phyloP scores from a whole-genome alignment of 176 grass and related monocot genomes.

The Elaeis guineensis region DNA sequence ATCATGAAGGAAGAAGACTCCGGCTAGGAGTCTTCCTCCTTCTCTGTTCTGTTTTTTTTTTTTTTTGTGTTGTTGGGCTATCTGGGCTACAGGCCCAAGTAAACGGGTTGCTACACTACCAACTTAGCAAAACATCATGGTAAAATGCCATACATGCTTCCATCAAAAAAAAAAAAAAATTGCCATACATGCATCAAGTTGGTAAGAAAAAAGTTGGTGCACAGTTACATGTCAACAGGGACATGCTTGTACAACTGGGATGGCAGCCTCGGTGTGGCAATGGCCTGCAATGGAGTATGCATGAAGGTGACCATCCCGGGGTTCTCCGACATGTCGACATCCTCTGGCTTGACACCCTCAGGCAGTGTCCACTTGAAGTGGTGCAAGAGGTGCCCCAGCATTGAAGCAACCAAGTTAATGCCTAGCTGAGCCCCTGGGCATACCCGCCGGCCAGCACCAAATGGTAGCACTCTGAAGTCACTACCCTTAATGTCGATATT shows the following conservation, averaged over 20 bases:
- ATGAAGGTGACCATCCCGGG: conserved; percentile 58
- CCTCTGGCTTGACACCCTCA: conserved; percentile 20
- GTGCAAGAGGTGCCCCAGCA: conserved; percentile 55
- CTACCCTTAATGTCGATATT: conserved; percentile 55
- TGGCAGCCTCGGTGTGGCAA: conserved; percentile 39
- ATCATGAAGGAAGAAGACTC: no score
- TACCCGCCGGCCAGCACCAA: conserved; percentile 43
- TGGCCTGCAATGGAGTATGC: conserved; percentile 32
- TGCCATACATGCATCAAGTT: background rate
- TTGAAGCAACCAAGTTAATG: conserved; percentile 46
- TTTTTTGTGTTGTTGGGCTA: no score
- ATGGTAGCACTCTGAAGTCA: conserved; percentile 52
- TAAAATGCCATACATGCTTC: conserved; percentile 10
- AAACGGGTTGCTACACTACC: no score
- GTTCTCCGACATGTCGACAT: conserved; percentile 38
- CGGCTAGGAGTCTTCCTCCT: no score
- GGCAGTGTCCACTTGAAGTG: conserved; percentile 46
- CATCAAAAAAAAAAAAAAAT: no score
- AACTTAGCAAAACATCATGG: background rate
- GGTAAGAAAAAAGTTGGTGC: background rate
- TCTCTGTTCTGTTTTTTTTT: no score
- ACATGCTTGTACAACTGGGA: conserved; percentile 33
- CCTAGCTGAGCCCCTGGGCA: conserved; percentile 62
- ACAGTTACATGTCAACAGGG: conserved; percentile 28
- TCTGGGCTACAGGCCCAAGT: no score